Evolutionary conservation across 1,139 yeast genomes (phyloP), one percentile per base, ranked within the genome.

Genomic region (Kodamaea arcana): DNA sequence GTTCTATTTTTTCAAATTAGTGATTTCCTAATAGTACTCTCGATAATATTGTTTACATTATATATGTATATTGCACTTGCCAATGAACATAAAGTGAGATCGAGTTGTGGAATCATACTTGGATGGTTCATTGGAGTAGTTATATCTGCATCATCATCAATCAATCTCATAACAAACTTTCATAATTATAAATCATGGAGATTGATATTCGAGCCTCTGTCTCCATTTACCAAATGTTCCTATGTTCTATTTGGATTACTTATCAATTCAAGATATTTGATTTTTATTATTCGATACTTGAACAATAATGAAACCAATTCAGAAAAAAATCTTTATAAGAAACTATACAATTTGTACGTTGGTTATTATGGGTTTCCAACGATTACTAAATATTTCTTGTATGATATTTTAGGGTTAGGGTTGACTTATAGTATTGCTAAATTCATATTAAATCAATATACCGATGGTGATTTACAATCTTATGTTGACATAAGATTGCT

Each of bases 51-150:
- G 2, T 54, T 48, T 29, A 15, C 52, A 9, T 30, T 56, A 12
- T 58, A 54, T 39, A 40, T 61, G 13, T 64, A 56, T 40, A 47
- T 80, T n/a, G 67, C 82, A 13, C 60, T 81, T 21, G 60, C 76
- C 14, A 75, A 78, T 41, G 59, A 72, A 33, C 73, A 74, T 31
- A 64, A 76, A 15, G 72, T 83, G 9, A 69, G 78, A 34, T 81
- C 90, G 2, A 72, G 70, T 46, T 32, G 65, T 2, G 90, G 92
- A 0, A 58, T 84, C 10, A 46, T 80, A 6, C 37, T 72, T n/a
- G 90, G 88, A 1, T 79, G 83, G 64, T 20, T 69, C 0, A 72
- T 73, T 2, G 79, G 81, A 43, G 51, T 70, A 1, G 27, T 58
- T 0, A 51, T 83, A 5, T 61, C 86, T 10, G 60, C 80, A 1